Evolutionary conservation across 768 basidiomycete genomes (phyloP), one percentile per base, ranked within the genome.

Genomic region (Lactarius hatsudake): DNA sequence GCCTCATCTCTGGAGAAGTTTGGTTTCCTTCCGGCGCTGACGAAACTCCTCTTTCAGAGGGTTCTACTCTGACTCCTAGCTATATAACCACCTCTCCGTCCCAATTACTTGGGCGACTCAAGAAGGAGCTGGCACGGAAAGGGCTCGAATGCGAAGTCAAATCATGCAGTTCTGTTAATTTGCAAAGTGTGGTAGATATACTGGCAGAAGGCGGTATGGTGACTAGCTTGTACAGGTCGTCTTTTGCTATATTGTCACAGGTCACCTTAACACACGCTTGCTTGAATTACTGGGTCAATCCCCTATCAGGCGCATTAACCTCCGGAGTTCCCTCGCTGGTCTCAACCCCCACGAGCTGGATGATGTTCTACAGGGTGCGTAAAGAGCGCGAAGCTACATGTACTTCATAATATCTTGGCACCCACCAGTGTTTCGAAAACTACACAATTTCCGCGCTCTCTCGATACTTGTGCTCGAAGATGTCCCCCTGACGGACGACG

Each of bases 231-330:
- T 20, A 30, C 13, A 9, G 28, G 12, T 36, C 20, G 26, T 43
- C 59, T 43, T n/a, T 28, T 43, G 23, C 32, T 61, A 23, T 61
- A 61, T 40, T 32, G 23, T 26, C 15, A 32, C 34, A 86, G 86
- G 84, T 5, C 79, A 82, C 65, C 77, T 88, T 23, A 84, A 79
- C 69, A 73, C 78, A 32, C 79, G 75, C 8, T 76, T 82, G 8
- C 74, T 87, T 57, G 69, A 80, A 20, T 70, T 81, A 0, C 77
- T 87, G n/a, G 75, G 83, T 36, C 78, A 75, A 17, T 81, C 83
- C 3, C 79, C 81, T 65, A 75, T 87, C 48, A 74, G 74, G 8
- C 73, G 72, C 58, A 76, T 87, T n/a, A 73, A 78, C 26, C 78
- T 32, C 73, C 75, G 20, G 80, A 82, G 45, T 69, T 83, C 38